Evolutionary conservation across 306 rosid species (phyloP).

Genomic region (Dalbergia oliveri): DNA sequence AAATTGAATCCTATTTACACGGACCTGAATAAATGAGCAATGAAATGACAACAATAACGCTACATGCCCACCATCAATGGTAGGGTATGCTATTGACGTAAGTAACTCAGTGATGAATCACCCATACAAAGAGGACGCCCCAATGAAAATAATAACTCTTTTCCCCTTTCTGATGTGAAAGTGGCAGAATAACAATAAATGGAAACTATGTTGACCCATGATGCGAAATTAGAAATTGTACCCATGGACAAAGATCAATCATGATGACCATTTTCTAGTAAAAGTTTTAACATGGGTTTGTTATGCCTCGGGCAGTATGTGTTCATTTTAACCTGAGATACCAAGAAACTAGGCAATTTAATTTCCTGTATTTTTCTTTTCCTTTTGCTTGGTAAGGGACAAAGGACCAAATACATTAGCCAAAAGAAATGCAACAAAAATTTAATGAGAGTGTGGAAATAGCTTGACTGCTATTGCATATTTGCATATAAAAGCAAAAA

Average conservation of each 20-base stretch:
- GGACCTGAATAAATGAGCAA: constrained; percentile 49
- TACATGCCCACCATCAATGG: constrained; percentile 49
- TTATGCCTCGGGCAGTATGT: constrained; percentile 1
- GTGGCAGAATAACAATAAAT: constrained; percentile 53
- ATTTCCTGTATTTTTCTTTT: constrained; percentile 4
- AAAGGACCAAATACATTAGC: background rate
- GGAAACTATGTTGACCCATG: constrained; percentile 59
- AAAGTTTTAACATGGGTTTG: constrained; percentile 24
- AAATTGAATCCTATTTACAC: constrained; percentile 31
- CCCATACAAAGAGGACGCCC: constrained; percentile 46
- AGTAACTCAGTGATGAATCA: constrained; percentile 42
- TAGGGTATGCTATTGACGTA: constrained; percentile 59
- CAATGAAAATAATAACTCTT: constrained; percentile 42
- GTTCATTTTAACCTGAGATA: constrained; percentile 17
- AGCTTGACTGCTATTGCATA: constrained; percentile 15
- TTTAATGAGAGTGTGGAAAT: constrained; percentile 27
- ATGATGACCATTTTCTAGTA: constrained; percentile 24
- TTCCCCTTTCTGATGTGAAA: constrained; percentile 42
- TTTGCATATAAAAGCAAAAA: background rate
- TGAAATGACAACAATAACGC: constrained; percentile 57
- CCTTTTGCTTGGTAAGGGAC: background rate
- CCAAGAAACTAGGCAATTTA: background rate
- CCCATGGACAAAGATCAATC: constrained; percentile 35
- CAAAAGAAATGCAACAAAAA: background rate
- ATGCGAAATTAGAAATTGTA: constrained; percentile 46